These are phyloP conservation scores for Dimargaris verticillata DNA, from an alignment of 192 early-diverging fungal species.

Conservation along the genomic window DNA sequence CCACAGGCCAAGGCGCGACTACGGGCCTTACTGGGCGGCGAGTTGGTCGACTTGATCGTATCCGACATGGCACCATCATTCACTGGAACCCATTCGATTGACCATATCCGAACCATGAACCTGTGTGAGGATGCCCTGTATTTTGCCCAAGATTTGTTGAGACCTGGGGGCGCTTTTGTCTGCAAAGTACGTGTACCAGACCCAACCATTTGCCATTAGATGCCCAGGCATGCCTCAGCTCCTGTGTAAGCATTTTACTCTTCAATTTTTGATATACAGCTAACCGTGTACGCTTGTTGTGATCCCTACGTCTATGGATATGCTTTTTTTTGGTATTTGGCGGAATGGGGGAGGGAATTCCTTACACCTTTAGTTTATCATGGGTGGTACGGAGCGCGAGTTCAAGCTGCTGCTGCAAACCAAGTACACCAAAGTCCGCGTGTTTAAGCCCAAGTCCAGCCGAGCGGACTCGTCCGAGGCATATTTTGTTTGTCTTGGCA, in stretches of 20 bases:
- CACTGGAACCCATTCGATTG: constrained; percentile 46
- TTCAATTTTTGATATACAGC: neutral
- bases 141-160: constrained; percentile 40
- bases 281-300: neutral
- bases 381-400: constrained; percentile 38
- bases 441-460: constrained; percentile 56
- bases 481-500: constrained; percentile 39
- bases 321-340: neutral
- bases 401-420: constrained; percentile 25
- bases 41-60: constrained; percentile 28
- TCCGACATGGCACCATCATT: constrained; percentile 76
- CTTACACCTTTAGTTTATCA: constrained; percentile 24
- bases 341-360: too few relatives aligned
- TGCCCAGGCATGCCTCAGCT: neutral
- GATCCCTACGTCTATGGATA: neutral
- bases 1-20: constrained; percentile 20
- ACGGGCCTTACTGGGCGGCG: constrained; percentile 15
- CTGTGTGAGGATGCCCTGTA: constrained; percentile 48
- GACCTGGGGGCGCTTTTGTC: constrained; percentile 38
- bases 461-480: constrained; percentile 50
- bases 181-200: constrained; percentile 14
- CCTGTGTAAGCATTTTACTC: neutral
- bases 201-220: neutral
- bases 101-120: constrained; percentile 42
- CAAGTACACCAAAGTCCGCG: constrained; percentile 33